A percentile compares a stretch with the other conserved stretches of the same genome.
phyloP scores from a whole-genome alignment of 1,139 yeast genomes.

The Protomyces gravidus region DNA sequence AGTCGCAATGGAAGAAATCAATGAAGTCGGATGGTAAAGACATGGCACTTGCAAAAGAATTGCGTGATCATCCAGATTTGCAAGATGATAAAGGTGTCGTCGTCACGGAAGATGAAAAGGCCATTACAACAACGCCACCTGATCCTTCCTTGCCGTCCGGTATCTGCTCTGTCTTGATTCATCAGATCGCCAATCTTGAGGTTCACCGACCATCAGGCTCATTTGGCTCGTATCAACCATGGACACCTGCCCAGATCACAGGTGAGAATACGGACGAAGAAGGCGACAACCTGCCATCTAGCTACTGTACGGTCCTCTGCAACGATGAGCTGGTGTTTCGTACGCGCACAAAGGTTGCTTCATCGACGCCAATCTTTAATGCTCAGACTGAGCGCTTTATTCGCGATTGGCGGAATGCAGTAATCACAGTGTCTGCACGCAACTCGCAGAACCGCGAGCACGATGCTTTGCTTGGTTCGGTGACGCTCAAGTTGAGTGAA shows the following conservation, averaged over 20 bases:
- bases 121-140: conserved; percentile 27
- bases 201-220: conserved; percentile 26
- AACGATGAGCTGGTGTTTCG: conserved; percentile 28
- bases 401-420: conserved; percentile 29
- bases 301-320: conserved; percentile 25
- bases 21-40: conserved; percentile 27
- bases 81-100: conserved; percentile 25
- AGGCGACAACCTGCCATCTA: conserved; percentile 26
- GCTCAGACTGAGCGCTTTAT: conserved; percentile 30
- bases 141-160: conserved; percentile 29
- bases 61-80: conserved; percentile 23
- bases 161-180: conserved; percentile 20
- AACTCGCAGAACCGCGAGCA: conserved; percentile 27
- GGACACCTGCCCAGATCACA: conserved; percentile 26
- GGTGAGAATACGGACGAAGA: conserved; percentile 29
- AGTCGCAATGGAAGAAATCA: conserved; percentile 14
- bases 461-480: conserved; percentile 28
- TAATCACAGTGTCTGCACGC: conserved; percentile 25
- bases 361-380: conserved; percentile 27
- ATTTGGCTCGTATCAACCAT: conserved; percentile 26
- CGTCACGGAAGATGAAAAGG: conserved; percentile 22
- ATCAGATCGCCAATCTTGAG: conserved; percentile 28
- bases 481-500: conserved; percentile 25
- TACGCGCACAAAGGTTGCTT: conserved; percentile 27
- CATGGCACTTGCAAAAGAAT: conserved; percentile 11